Base-by-base conservation (phyloP, 352 stramenopile genomes). In the Globisporangium nunn region DNA sequence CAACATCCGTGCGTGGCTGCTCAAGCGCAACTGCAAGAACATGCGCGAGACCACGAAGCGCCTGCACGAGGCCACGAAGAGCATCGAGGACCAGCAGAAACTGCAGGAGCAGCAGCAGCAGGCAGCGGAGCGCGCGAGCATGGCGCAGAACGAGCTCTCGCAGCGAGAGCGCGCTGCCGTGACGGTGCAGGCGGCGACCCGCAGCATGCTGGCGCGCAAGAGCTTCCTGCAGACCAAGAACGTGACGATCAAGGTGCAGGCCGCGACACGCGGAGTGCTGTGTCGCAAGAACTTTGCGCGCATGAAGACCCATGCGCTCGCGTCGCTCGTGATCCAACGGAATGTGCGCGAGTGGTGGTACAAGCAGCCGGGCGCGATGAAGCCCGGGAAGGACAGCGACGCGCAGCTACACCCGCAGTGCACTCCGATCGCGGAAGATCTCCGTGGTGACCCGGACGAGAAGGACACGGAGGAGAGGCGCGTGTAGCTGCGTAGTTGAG, bases 331-430 rank as follows among this genome's bases (percentile, higher is more conserved):
- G 37, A 94, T 94, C 47, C 85, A 94, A 52, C 69, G 81, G 35
- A 94, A 93, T 53, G 81, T 91, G 40, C 75, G 79, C n/a, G 83
- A 91, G 55, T 93, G 83, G 83, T 87, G 79, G 69, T 80, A 85
- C 55, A 91, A 91, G 55, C 64, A 85, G 37, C 72, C 73, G 5
- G 41, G 59, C 41, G 62, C 35, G 53, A 6, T 52, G 10, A 62
- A 46, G 12, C 3, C 56, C n/a, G 47, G n/a, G n/a, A 17, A n/a
- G 47, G 44, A 12, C 11, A 33, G 49, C 4, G 3, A 28, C n/a
- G n/a, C 53, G 30, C 39, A 50, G 43, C 17, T 28, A 30, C 48
- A n/a, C 29, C 14, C 30, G 5, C 14, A 48, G 43, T 48, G 43
- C 30, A 5, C 48, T 0, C 12, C 50, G 35, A 29, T 33, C 35